A percentile compares a stretch with the other conserved stretches of the same genome.
Evolutionary conservation across 1,284 basidiomycete species (phyloP).

Genomic region (Cutaneotrichosporon cutaneum): DNA sequence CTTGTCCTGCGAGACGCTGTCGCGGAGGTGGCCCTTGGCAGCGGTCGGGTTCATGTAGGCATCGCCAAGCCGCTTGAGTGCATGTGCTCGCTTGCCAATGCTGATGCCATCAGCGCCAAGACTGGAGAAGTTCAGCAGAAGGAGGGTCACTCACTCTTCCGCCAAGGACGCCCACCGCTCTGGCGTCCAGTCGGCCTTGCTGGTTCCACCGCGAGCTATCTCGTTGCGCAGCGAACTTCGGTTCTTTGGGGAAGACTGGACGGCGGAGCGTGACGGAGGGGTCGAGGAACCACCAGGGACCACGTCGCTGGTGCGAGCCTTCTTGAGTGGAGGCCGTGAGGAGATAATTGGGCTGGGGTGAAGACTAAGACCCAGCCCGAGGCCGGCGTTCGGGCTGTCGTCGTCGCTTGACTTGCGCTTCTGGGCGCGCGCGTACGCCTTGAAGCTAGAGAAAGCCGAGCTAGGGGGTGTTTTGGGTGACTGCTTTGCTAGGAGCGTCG

Average conservation of each 20-base stretch:
- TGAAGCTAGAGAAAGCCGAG: conserved; percentile 19
- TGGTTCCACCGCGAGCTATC: conserved; percentile 17
- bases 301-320: conserved; percentile 15
- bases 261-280: not conserved
- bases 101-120: conserved; percentile 11
- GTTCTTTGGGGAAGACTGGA: conserved; percentile 10
- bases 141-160: conserved; percentile 12
- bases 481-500: conserved; percentile 2
- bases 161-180: conserved; percentile 21
- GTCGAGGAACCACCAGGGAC: conserved; percentile 2
- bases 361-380: conserved; percentile 28
- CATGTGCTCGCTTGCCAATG: conserved; percentile 33
- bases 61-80: conserved; percentile 46
- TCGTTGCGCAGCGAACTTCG: conserved; percentile 24
- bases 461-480: conserved; percentile 3
- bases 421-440: conserved; percentile 21
- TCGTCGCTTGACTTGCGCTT: conserved; percentile 17
- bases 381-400: conserved; percentile 19
- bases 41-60: conserved; percentile 32
- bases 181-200: conserved; percentile 24
- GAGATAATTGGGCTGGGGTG: conserved; percentile 5
- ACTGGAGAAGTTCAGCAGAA: conserved; percentile 6
- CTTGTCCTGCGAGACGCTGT: conserved; percentile 31
- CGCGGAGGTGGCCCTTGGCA: conserved; percentile 30
- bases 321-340: conserved; percentile 20